These are phyloP conservation scores for Bipolaris bicolor DNA, from an alignment of 2,329 filamentous ascomycete genomes.

Conservation along the genomic window DNA sequence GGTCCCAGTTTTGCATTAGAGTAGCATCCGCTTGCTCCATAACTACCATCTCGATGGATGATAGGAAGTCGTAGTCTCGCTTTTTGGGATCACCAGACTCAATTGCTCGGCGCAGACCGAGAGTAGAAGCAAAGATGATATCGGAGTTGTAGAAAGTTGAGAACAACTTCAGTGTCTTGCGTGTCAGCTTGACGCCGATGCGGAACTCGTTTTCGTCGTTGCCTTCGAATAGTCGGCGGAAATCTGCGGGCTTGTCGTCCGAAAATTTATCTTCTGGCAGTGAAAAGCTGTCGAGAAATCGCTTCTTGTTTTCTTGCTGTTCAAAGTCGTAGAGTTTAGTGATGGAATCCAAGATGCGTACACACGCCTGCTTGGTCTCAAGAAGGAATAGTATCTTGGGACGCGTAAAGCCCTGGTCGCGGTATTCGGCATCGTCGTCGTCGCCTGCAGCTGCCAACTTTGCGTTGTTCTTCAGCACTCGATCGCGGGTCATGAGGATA, in stretches of 20 bases:
- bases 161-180: conserved; percentile 95
- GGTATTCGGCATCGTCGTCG: conserved; percentile 70
- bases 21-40: conserved; percentile 92
- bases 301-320: conserved; percentile 92
- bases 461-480: conserved; percentile 89
- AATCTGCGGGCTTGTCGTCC: conserved; percentile 81
- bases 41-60: conserved; percentile 88
- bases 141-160: conserved; percentile 96
- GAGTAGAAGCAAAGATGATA: conserved; percentile 87
- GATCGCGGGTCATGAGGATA: conserved; percentile 89
- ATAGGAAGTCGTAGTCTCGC: conserved; percentile 88
- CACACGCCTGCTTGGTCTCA: conserved; percentile 86
- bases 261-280: conserved; percentile 72
- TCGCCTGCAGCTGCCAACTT: conserved; percentile 71
- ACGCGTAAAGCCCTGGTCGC: conserved; percentile 93
- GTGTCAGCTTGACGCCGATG: conserved; percentile 93
- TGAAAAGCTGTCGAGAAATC: conserved; percentile 84
- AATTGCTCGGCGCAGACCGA: conserved; percentile 89
- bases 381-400: conserved; percentile 92
- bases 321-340: conserved; percentile 78
- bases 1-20: conserved; percentile 98
- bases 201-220: conserved; percentile 98
- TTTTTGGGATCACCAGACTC: conserved; percentile 71
- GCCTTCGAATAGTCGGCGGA: conserved; percentile 85
- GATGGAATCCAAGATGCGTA: conserved; percentile 77